Base-by-base conservation (phyloP, 2,329 filamentous ascomycete genomes). In the Dendrostoma leiphaemia region DNA sequence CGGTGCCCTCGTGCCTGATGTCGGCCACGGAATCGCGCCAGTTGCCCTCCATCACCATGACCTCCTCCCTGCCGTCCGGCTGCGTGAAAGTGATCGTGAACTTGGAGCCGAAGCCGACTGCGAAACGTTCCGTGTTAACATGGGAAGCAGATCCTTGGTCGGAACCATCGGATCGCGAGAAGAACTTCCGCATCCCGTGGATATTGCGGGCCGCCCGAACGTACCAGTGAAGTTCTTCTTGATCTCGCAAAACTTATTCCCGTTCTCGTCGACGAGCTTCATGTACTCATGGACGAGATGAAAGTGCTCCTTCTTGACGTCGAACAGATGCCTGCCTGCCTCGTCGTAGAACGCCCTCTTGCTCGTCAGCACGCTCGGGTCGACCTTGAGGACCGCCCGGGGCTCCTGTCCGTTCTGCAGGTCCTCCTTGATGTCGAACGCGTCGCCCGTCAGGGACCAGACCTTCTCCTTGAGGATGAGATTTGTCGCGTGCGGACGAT, bases 391-490 rank as follows among this genome's bases (percentile, higher is more conserved):
- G 29, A 86, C 61, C 0, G 80, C 74, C 2, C 45, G 37, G 3
- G 54, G 54, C 15, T 35, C 19, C 21, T 74, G 70, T 21, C 82
- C 82, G 55, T 75, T 77, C 41, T 75, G 69, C 3, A 50, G 54
- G 17, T 56, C 54, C 5, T 79, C 76, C 51, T 76, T 79, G 67
- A 89, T 80, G 59, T 81, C 79, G 69, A 88, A 89, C 66, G 77
- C 82, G 69, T 88, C 84, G 54, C 83, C 83, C 1, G 78, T 78
- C 8, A 86, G 69, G 3, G 84, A 86, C 54, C 85, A 65, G 17
- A 86, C 73, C 61, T 83, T 84, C 63, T 88, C 84, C 61, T 78
- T 81, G 46, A 89, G 71, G 2, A 82, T 64, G 6, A 89, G 69
- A 2, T 78, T 82, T 62, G 78, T 73, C 6, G 65, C 62, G 29